Percentiles rank a stretch among this genome's conserved stretches.
Conservation (phyloP, 2,329 filamentous ascomycete genomes). For the Alternaria incomplexa region DNA sequence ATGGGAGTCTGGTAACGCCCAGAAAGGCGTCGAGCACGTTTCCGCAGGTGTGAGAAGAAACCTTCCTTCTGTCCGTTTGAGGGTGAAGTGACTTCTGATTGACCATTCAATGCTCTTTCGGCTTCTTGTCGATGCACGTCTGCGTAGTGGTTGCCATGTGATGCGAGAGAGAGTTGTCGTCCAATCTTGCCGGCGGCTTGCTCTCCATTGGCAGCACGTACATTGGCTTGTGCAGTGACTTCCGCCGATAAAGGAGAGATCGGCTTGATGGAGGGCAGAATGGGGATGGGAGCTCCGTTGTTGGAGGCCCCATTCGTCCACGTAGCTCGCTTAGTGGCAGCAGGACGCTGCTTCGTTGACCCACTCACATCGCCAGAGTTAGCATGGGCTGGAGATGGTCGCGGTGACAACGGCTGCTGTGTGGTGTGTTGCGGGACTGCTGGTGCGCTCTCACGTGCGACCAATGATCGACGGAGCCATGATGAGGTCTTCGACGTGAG, state of each 20-base stretch:
- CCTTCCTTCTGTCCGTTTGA: constrained; percentile 85
- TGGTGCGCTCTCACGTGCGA: constrained; percentile 74
- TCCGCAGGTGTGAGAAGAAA: constrained; percentile 96
- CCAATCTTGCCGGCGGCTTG: constrained; percentile 89
- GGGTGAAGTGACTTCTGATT: constrained; percentile 75
- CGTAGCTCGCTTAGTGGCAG: constrained; percentile 81
- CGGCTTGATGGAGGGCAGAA: constrained; percentile 90
- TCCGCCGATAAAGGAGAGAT: constrained; percentile 96
- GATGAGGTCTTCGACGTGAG: constrained; percentile 80
- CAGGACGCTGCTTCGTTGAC: constrained; percentile 60
- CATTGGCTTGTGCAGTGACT: constrained; percentile 86
- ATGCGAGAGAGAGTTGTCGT: constrained; percentile 89
- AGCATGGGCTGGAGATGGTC: constrained; percentile 52
- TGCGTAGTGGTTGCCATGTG: constrained; percentile 89
- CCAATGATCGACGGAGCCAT: constrained; percentile 96
- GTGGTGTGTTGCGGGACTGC: constrained; percentile 57
- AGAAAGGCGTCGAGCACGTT: constrained; percentile 89
- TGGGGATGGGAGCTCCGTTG: constrained; percentile 89
- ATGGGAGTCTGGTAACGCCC: constrained; percentile 85
- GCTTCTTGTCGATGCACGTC: constrained; percentile 90
- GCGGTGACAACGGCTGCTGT: constrained; percentile 50
- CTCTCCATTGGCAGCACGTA: constrained; percentile 65
- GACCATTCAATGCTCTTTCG: constrained; percentile 86
- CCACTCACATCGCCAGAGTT: constrained; percentile 53
- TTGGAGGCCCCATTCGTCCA: constrained; percentile 83